phyloP scores from a whole-genome alignment of 768 basidiomycete species.

The Dioszegia hungarica region DNA sequence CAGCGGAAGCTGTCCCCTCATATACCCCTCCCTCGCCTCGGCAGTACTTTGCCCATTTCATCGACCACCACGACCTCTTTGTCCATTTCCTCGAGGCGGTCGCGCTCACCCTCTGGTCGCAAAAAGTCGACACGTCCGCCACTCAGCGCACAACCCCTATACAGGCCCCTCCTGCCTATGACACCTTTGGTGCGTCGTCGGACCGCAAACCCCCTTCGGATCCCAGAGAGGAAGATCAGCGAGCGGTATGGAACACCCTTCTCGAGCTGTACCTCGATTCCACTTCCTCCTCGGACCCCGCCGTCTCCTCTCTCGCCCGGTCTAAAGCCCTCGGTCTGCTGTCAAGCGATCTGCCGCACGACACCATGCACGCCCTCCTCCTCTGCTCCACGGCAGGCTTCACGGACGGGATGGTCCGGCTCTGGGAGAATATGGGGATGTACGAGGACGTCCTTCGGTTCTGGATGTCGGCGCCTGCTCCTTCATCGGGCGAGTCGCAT shows the following conservation, averaged over 20 bases:
- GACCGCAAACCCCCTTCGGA: neutral
- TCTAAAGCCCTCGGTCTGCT: conserved; percentile 73
- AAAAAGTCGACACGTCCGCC: conserved; percentile 52
- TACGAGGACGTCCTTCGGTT: conserved; percentile 90
- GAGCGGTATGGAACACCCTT: conserved; percentile 90
- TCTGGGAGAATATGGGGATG: conserved; percentile 95
- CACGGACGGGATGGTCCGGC: conserved; percentile 73
- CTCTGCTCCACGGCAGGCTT: conserved; percentile 81
- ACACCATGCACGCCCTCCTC: conserved; percentile 87
- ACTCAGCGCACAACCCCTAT: conserved; percentile 4
- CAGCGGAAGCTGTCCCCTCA: conserved; percentile 10
- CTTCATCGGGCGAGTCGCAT: conserved; percentile 38
- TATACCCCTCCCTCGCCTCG: conserved; percentile 63
- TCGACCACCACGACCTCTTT: conserved; percentile 79
- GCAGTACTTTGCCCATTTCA: conserved; percentile 88
- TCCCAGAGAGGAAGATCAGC: conserved; percentile 56
- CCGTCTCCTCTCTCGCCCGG: conserved; percentile 44
- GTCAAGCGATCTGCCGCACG: conserved; percentile 61
- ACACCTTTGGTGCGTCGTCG: no score
- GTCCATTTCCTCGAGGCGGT: conserved; percentile 84
- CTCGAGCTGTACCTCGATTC: conserved; percentile 76
- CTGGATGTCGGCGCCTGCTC: conserved; percentile 61
- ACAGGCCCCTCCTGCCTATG: conserved; percentile 2
- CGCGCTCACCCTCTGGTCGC: conserved; percentile 71
- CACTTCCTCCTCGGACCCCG: conserved; percentile 51